Evolutionary conservation across 352 stramenopile genomes (phyloP), one percentile per base, ranked within the genome.

Genomic region (Globisporangium cederbergense): DNA sequence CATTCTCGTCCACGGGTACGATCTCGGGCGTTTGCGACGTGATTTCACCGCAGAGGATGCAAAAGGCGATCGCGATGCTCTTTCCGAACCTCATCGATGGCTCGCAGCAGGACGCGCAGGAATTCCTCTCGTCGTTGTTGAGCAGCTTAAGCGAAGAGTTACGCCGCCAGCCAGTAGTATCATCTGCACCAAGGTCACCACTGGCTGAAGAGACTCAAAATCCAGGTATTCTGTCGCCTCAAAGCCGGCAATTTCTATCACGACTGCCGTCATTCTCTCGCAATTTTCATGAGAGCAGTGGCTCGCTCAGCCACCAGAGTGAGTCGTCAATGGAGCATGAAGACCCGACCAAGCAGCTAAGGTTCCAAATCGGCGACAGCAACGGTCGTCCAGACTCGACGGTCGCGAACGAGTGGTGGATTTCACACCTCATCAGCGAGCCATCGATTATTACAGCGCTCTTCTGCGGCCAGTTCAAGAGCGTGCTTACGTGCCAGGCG

Each of bases 401-500:
- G 55, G 80, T 99, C 6, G 97, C 97, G 30, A 88, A 97, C 43
- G 98, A 99, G 65, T 99, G 97, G 95, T 99, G 97, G 97, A 77
- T 89, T 9, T 95, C 97, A 51, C 95, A 99, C 70, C 79, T 99
- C 25, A 81, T 97, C 50, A 68, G 93, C 49, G 96, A 99, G 64
- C 84, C 97, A 30, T 98, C 89, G 13, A 91, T 99, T 18, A 88
- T 99, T 53, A 96, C 97, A 2, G 89, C 91, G 18, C 77, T 99
- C 1, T 99, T 99, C 65, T 95, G 83, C 14, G 97, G 97, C 0
- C 97, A 99, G 75, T 99, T 98, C 75, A 98, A 98, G 73, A 97
- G 88, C 65, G 75, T 93, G 14, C 69, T 98, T 13, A 90, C 76
- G 16, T 99, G 97, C 65, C 73, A 77, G 30, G 70, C 60, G 0